Conservation (phyloP, 164 flowering plant genomes). For the Aristolochia fimbriata region DNA sequence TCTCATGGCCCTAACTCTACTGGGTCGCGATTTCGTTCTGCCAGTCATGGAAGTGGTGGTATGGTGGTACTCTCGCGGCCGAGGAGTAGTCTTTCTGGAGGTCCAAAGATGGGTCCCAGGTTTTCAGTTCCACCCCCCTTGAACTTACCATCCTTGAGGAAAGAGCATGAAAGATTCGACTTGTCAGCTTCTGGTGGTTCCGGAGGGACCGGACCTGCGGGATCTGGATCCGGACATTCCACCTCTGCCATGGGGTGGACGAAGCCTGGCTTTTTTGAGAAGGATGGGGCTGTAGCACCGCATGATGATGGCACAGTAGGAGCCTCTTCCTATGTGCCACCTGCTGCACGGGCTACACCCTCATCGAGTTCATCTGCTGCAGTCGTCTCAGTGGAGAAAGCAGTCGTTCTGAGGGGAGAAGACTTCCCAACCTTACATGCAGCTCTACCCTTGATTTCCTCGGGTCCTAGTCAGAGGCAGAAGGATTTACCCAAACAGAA, state of each 20-base stretch:
- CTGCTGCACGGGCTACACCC: slow-evolving; percentile 35
- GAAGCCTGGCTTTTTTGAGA: slow-evolving; percentile 46
- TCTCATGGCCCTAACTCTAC: slow-evolving; percentile 4
- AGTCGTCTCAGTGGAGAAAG: slow-evolving; percentile 32
- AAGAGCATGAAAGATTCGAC: slow-evolving; percentile 84
- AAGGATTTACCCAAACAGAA: slow-evolving; percentile 51
- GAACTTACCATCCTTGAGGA: slow-evolving; percentile 85
- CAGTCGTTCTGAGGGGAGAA: slow-evolving; percentile 74
- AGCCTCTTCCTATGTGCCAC: slow-evolving; percentile 48
- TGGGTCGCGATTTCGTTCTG: slow-evolving; percentile 24
- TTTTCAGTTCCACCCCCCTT: slow-evolving; percentile 98
- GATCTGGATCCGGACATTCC: slow-evolving; percentile 53
- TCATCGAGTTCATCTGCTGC: slow-evolving; percentile 12
- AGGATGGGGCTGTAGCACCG: slow-evolving; percentile 23
- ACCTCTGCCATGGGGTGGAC: slow-evolving; percentile 86
- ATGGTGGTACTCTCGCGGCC: slow-evolving; percentile 82
- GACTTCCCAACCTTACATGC: slow-evolving; percentile 88
- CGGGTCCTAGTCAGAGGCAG: slow-evolving; percentile 45
- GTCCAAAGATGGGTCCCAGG: slow-evolving; percentile 55
- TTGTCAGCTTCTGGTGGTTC: slow-evolving; percentile 33
- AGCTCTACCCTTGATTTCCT: slow-evolving; percentile 29
- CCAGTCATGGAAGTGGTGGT: slow-evolving; percentile 43
- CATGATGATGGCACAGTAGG: slow-evolving; percentile 24
- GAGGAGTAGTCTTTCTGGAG: slow-evolving; percentile 27
- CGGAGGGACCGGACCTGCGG: slow-evolving; percentile 42